These are phyloP conservation scores for Arthrobotrys sinensis DNA, from an alignment of 2,329 filamentous ascomycete genomes.

Conservation along the genomic window DNA sequence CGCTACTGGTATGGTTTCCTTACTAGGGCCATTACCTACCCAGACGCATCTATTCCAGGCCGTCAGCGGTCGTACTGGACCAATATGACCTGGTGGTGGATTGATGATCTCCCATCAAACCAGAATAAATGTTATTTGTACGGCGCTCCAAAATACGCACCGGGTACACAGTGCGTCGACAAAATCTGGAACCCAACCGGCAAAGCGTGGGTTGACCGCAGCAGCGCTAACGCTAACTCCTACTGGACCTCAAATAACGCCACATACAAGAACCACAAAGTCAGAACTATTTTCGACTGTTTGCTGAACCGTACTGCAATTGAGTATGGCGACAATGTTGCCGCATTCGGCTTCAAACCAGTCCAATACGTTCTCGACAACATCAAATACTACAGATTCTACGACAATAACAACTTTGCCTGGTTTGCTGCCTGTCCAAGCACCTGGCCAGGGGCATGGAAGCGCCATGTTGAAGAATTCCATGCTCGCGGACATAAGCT, in stretches of 20 bases:
- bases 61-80: slow-evolving; percentile 34
- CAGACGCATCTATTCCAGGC: slow-evolving; percentile 1
- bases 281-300: slow-evolving; percentile 45
- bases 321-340: slow-evolving; percentile 46
- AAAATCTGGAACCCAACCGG: slow-evolving; percentile 46
- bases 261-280: slow-evolving; percentile 39
- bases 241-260: slow-evolving; percentile 47
- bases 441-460: slow-evolving; percentile 52
- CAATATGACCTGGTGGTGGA: slow-evolving; percentile 14
- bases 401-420: slow-evolving; percentile 51
- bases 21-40: slow-evolving; percentile 36
- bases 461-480: slow-evolving; percentile 33
- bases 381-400: slow-evolving; percentile 49
- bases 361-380: slow-evolving; percentile 40
- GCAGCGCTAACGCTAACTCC: slow-evolving; percentile 35
- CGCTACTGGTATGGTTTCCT: slow-evolving; percentile 31
- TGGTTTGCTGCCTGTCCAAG: slow-evolving; percentile 49
- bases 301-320: slow-evolving; percentile 43
- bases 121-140: slow-evolving; percentile 30
- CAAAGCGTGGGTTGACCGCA: slow-evolving; percentile 29
- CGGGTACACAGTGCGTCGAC: slow-evolving; percentile 40
- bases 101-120: slow-evolving; percentile 2
- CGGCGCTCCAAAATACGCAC: slow-evolving; percentile 35
- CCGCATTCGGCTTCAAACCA: slow-evolving; percentile 40
- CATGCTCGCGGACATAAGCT: slow-evolving; percentile 3